Base-by-base conservation (phyloP, 2,329 filamentous ascomycete genomes). In the Diaporthe aspalathi region DNA sequence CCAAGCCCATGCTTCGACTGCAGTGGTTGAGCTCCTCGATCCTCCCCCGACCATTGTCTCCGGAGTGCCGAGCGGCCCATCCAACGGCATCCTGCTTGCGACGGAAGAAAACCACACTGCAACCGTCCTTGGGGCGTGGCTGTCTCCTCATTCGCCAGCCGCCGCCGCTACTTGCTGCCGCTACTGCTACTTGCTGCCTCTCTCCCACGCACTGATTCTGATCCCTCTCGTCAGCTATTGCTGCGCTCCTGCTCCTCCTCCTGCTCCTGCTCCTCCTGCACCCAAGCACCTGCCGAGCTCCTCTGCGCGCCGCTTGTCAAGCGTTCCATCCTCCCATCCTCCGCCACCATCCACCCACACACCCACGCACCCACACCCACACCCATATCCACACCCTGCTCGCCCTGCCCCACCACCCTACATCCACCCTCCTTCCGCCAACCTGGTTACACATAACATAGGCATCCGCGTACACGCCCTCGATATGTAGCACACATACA, bases 81-180 rank as follows among this genome's bases (percentile, higher is more conserved):
- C 56, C 56, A 62, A 29, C 56, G 56, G 56, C 56, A 60, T 60
- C 56, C 56, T 60, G 56, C 60, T 50, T 63, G 60, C 43, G 43
- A 63, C 60, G 60, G 60, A 63, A 63, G 60, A 63, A 63, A 63
- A 63, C 60, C 60, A 49, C 43, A 47, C 60, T 63, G 60, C 60
- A 63, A 63, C 60, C 60, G 43, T 63, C 60, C 60, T 47, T 49
- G n/a, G n/a, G 17, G 35, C 20, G 43, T 24, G 6, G 60, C 14
- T 38, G 27, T 32, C 4, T 38, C 49, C 60, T 49, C 27, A 63
- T 49, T 63, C 60, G 60, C 27, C 43, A 7, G 5, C 32, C 32
- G 32, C 32, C 32, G 32, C 32, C 32, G 5, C 32, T n/a, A n/a
- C 32, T 32, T 11, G 35, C 35, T 11, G 35, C 35, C 35, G 35